These are phyloP conservation scores for Hortiboletus flavorubellus DNA, from an alignment of 768 basidiomycete genomes.

Conservation along the genomic window DNA sequence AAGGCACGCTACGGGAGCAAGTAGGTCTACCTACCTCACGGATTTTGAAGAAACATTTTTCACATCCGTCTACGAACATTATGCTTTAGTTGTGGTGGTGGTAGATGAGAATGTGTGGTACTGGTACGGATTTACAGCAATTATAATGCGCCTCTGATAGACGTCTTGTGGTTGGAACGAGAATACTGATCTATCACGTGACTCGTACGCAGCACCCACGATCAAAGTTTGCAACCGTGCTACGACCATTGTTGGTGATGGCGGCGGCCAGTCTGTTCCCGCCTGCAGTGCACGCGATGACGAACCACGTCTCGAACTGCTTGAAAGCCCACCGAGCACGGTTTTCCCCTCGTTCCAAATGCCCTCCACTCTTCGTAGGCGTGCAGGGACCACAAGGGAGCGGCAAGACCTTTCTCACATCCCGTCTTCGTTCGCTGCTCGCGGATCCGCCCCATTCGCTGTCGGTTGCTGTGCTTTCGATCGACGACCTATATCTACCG, in stretches of 20 bases:
- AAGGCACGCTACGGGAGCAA: slow-evolving; percentile 76
- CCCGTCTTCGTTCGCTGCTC: slow-evolving; percentile 46
- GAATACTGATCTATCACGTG: slow-evolving; percentile 15
- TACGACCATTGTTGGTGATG: slow-evolving; percentile 11
- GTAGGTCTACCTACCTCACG: slow-evolving; percentile 23
- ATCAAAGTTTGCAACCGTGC: neutral
- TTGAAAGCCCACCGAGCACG: slow-evolving; percentile 31
- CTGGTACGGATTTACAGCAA: slow-evolving; percentile 29
- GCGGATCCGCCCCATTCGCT: slow-evolving; percentile 46
- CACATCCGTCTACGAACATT: slow-evolving; percentile 8
- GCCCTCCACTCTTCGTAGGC: slow-evolving; percentile 73
- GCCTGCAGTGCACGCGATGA: slow-evolving; percentile 38
- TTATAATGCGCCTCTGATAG: slow-evolving; percentile 21
- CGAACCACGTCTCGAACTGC: slow-evolving; percentile 37
- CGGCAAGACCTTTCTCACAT: slow-evolving; percentile 83
- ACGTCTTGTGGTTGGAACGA: neutral
- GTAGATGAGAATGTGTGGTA: slow-evolving; percentile 22
- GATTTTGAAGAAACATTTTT: slow-evolving; percentile 4
- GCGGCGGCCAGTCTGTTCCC: slow-evolving; percentile 10
- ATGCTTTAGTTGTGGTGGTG: slow-evolving; percentile 13
- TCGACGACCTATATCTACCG: slow-evolving; percentile 86
- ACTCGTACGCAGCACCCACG: neutral
- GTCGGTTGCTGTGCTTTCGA: slow-evolving; percentile 61
- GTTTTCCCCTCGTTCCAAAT: neutral
- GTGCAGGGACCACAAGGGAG: slow-evolving; percentile 94